A percentile compares a stretch with the other conserved stretches of the same genome.
These are phyloP conservation scores for Wickerhamomyces alni DNA, from an alignment of 805 yeast species.

Conservation along the genomic window DNA sequence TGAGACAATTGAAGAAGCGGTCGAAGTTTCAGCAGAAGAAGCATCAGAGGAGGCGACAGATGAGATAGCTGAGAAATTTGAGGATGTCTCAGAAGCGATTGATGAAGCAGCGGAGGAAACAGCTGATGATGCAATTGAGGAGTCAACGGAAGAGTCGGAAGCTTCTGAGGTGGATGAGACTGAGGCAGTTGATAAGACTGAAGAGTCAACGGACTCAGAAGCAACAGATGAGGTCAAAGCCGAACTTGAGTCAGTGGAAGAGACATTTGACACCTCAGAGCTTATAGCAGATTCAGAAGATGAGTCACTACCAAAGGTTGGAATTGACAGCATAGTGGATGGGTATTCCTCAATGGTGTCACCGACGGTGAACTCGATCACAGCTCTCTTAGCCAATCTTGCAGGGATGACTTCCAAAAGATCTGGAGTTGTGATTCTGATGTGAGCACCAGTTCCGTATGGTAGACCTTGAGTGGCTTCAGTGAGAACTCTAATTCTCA, in stretches of 20 bases:
- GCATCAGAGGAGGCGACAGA: slow-evolving; percentile 3
- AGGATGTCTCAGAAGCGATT: not conserved
- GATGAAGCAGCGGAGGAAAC: not conserved
- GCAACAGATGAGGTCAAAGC: not conserved
- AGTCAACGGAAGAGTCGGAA: slow-evolving; percentile 16
- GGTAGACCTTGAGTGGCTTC: not conserved
- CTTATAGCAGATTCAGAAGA: not conserved
- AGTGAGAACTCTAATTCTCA: not conserved
- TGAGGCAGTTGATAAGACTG: slow-evolving; percentile 2
- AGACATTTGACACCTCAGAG: not conserved
- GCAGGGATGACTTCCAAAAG: not conserved
- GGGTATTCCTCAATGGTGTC: not conserved
- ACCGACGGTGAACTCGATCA: not conserved
- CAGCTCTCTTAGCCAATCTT: not conserved
- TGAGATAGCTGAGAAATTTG: slow-evolving; percentile 1
- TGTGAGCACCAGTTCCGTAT: not conserved
- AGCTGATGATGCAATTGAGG: slow-evolving; percentile 9
- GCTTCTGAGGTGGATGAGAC: slow-evolving; percentile 1
- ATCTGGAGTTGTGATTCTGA: not conserved
- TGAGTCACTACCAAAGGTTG: not conserved
- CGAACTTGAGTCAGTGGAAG: not conserved
- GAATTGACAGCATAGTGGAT: not conserved
- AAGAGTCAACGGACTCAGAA: too few relatives aligned
- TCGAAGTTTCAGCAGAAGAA: slow-evolving; percentile 1
- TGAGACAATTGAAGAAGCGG: slow-evolving; percentile 17